Conservation (phyloP, 768 basidiomycete genomes). For the Fistulinella prunicolor region DNA sequence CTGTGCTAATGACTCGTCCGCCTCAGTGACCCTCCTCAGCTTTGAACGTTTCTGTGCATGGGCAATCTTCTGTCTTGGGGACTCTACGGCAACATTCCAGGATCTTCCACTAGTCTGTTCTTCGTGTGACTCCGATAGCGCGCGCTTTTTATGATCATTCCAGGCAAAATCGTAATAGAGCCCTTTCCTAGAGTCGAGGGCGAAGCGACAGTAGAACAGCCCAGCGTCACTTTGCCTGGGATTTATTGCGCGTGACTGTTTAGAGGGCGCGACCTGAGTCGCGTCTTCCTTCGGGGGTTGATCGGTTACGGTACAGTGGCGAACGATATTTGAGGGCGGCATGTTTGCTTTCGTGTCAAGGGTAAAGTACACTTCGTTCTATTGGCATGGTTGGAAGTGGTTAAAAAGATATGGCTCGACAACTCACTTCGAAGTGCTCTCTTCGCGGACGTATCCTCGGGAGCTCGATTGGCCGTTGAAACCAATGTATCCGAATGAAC, state of each 20-base stretch:
- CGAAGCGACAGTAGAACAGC: constrained; percentile 54
- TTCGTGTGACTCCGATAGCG: constrained; percentile 30
- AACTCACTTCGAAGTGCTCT: constrained; percentile 54
- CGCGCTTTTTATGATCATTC: constrained; percentile 44
- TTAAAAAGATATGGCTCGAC: neutral
- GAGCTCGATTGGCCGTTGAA: constrained; percentile 63
- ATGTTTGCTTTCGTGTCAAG: constrained; percentile 47
- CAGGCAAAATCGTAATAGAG: constrained; percentile 63
- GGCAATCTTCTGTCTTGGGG: constrained; percentile 5
- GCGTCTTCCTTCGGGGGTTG: constrained; percentile 11
- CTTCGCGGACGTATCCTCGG: constrained; percentile 58
- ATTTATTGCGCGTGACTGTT: constrained; percentile 11
- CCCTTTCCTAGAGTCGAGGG: constrained; percentile 56
- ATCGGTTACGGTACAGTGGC: constrained; percentile 48
- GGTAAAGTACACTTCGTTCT: constrained; percentile 80
- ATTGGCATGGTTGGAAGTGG: constrained; percentile 1
- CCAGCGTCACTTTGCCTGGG: constrained; percentile 19
- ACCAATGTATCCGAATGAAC: constrained; percentile 72
- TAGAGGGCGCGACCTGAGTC: constrained; percentile 13
- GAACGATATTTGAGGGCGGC: constrained; percentile 48
- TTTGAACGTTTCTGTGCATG: constrained; percentile 20
- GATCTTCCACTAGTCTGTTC: constrained; percentile 36
- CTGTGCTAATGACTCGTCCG: constrained; percentile 16
- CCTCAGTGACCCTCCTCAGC: constrained; percentile 22
- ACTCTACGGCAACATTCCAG: constrained; percentile 45